A percentile compares a stretch with the other conserved stretches of the same genome.
phyloP scores from a whole-genome alignment of 1,284 basidiomycete genomes.

The Tilletia horrida region DNA sequence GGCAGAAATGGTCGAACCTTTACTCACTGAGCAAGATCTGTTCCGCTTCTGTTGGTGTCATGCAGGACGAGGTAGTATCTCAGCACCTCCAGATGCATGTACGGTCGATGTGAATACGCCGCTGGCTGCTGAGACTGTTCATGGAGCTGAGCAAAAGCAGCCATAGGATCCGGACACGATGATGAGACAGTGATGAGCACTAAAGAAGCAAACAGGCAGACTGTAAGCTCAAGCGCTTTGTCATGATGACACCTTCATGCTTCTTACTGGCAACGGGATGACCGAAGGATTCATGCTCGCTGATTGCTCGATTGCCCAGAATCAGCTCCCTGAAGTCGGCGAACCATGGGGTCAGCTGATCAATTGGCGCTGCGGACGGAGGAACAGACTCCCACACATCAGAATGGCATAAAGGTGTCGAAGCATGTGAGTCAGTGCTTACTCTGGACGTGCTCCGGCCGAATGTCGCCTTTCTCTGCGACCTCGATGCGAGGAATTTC shows the following conservation, averaged over 20 bases:
- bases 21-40: conserved; percentile 32
- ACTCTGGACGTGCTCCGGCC: conserved; percentile 16
- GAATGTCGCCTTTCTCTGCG: neutral
- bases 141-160: conserved; percentile 49
- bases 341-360: conserved; percentile 41
- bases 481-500: conserved; percentile 17
- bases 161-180: conserved; percentile 46
- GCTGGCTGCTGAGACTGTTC: conserved; percentile 31
- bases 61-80: conserved; percentile 51
- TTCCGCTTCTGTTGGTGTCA: conserved; percentile 34
- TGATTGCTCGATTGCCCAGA: conserved; percentile 30
- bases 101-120: conserved; percentile 39
- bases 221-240: neutral
- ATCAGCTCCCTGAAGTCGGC: conserved; percentile 32
- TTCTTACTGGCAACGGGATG: conserved; percentile 29
- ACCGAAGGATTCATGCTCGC: conserved; percentile 40
- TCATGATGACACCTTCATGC: neutral
- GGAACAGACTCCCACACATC: neutral
- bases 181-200: conserved; percentile 45
- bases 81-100: conserved; percentile 43
- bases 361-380: conserved; percentile 26
- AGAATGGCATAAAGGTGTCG: neutral
- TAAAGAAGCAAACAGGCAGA: conserved; percentile 8
- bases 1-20: neutral
- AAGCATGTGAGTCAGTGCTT: neutral